Base-by-base conservation (phyloP, 164 flowering plant species). In the Taxillus chinensis region DNA sequence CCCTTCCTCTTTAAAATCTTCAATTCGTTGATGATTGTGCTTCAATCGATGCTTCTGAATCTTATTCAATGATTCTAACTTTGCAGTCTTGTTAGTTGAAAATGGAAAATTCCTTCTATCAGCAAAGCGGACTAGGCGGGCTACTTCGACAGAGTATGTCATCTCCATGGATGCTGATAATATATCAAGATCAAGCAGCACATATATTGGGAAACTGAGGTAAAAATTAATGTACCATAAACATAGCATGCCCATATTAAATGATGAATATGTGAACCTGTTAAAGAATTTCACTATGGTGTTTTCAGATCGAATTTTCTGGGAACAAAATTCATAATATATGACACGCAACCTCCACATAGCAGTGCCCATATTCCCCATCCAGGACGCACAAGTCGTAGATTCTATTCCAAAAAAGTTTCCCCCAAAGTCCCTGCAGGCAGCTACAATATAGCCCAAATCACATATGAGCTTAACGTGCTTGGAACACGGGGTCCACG, bases 391-490 rank as follows among this genome's bases (percentile, higher is more conserved):
- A 37, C 77, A 37, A 79, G 82, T 61, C 71, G 78, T 0, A 71
- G 82, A 45, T 79, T 75, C 53, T 46, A 64, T 55, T 71, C 78
- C 39, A 77, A 71, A 48, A 73, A 75, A 37, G 81, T 80, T 3
- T 77, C 81, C 9, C 81, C 83, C 2, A 75, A 71, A 69, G 77
- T 80, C 10, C 81, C 83, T 3, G 62, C 76, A 17, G 79, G 83
- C 6, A 75, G 70, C 64, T 80, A 73, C 66, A 69, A 70, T 58
- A 67, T 80, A n/a, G 77, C 79, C 27, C 79, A 75, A 27, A 60
- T 80, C 39, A 39, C 71, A 2, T 80, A 80, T 53, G 81, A 80
- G 45, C 70, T 73, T 0, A 80, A 80, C 53, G 78, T 80, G 38
- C 68, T 80, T 4, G 74, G 79, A 7, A 75, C 79, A 0, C 62